Conservation (phyloP, 768 basidiomycete genomes). For the Suillus brevipes region DNA sequence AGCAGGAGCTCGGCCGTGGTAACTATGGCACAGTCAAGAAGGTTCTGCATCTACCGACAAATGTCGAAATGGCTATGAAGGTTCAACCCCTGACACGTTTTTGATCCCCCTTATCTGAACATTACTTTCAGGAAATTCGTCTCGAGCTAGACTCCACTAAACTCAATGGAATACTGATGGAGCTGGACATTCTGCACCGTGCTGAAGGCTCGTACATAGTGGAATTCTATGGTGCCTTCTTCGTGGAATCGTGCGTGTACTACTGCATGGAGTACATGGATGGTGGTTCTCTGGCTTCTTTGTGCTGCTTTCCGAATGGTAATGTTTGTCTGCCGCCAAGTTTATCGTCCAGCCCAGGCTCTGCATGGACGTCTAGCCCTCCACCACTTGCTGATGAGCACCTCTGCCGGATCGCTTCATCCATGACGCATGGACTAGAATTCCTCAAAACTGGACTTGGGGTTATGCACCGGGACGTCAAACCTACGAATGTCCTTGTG, state of each 20-base stretch:
- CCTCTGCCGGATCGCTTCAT: conserved; percentile 74
- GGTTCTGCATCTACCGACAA: conserved; percentile 91
- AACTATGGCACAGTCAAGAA: conserved; percentile 98
- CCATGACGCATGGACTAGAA: conserved; percentile 86
- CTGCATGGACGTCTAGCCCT: conserved; percentile 35
- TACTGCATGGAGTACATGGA: conserved; percentile 99
- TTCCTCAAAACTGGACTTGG: conserved; percentile 95
- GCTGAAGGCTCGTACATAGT: conserved; percentile 90
- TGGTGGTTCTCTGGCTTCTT: conserved; percentile 90
- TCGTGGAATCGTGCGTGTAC: conserved; percentile 99
- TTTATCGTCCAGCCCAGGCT: conserved; percentile 32
- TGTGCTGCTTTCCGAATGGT: conserved; percentile 48
- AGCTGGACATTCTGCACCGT: conserved; percentile 95
- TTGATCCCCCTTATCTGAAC: conserved; percentile 6
- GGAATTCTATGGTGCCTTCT: conserved; percentile 99
- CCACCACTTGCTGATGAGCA: conserved; percentile 68
- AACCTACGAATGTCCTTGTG: conserved; percentile 92
- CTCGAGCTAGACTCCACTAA: conserved; percentile 93
- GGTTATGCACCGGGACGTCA: conserved; percentile 85
- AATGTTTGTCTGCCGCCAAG: conserved; percentile 36
- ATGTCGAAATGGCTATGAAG: conserved; percentile 99
- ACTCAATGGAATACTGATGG: conserved; percentile 96
- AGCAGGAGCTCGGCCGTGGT: conserved; percentile 93
- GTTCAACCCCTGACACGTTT: conserved; percentile 42
- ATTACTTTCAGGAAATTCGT: conserved; percentile 80